phyloP scores from a whole-genome alignment of 306 rosid species.

The Prunus davidiana region DNA sequence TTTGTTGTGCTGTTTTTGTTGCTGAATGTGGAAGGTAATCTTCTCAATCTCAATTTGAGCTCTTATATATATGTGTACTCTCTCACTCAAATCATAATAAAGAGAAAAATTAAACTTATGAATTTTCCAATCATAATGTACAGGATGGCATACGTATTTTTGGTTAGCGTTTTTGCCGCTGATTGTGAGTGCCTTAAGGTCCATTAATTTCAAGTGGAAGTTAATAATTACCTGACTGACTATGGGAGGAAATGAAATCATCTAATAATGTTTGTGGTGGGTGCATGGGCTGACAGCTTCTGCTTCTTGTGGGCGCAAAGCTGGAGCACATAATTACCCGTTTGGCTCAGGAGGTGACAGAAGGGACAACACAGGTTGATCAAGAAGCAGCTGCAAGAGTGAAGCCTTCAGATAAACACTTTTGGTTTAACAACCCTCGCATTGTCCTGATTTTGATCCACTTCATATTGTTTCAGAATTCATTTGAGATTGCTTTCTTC shows the following conservation, averaged over 20 bases:
- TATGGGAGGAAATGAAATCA: constrained; percentile 12
- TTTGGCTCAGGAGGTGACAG: constrained; percentile 52
- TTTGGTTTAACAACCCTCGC: constrained; percentile 69
- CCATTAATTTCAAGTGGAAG: not conserved
- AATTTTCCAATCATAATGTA: constrained; percentile 12
- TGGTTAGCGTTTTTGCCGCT: constrained; percentile 90
- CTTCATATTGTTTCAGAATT: constrained; percentile 87
- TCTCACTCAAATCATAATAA: not conserved
- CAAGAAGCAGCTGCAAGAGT: constrained; percentile 17
- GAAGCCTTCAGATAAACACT: constrained; percentile 75
- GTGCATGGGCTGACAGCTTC: constrained; percentile 47
- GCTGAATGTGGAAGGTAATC: constrained; percentile 68
- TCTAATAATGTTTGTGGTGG: constrained; percentile 14
- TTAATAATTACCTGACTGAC: not conserved
- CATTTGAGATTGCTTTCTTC: constrained; percentile 94
- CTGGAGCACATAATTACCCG: constrained; percentile 71
- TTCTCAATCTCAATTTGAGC: constrained; percentile 15
- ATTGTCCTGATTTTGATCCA: constrained; percentile 69
- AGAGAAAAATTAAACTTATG: not conserved
- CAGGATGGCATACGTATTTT: constrained; percentile 95
- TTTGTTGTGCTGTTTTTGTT: constrained; percentile 89
- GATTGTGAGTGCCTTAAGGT: constrained; percentile 54
- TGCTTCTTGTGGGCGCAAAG: constrained; percentile 94
- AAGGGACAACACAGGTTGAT: constrained; percentile 7
- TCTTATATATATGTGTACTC: not conserved